Evolutionary conservation across 768 basidiomycete species (phyloP), one percentile per base, ranked within the genome.

Genomic region (Mycena belliarum): DNA sequence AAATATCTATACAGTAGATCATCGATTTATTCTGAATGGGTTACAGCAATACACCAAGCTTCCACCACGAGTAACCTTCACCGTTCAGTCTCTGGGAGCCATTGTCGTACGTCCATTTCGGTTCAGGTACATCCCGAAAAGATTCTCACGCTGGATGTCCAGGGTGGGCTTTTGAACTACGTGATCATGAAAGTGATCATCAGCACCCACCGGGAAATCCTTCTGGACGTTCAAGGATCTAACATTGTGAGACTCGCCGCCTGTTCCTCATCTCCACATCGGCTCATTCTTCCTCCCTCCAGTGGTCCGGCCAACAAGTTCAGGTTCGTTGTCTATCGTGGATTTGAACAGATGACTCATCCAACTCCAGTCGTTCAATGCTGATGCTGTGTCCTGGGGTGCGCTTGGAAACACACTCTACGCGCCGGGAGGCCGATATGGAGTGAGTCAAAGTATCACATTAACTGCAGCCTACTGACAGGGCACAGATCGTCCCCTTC

Each of bases 201-300:
- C 63, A 73, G 73, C 51, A 75, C 67, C 37, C 80, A 85, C 41
- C 73, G 76, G 0, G 76, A 77, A 0, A 79, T 83, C 25, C 68
- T 87, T 4, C 72, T 85, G 23, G 80, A 78, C 6, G 76, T 82
- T 0, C 73, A 86, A 60, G 84, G 84, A 32, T 83, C 85, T 4
- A 80, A 82, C 60, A 75, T 82, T 79, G 75, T 59, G 20, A 33
- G 33, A 24, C n/a, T n/a, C n/a, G n/a, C n/a, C n/a, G n/a, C n/a
- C n/a, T n/a, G n/a, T n/a, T n/a, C n/a, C n/a, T 42, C 16, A 4
- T 42, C 2, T 25, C 6, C 8, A n/a, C n/a, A n/a, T n/a, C n/a
- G n/a, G n/a, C n/a, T n/a, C n/a, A n/a, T n/a, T n/a, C n/a, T n/a
- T 42, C 16, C 1, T 42, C 2, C 18, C 6, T 5, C 12, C 35